Base-by-base conservation (phyloP, 495 filamentous ascomycete genomes). In the Polyplosphaeria fusca region DNA sequence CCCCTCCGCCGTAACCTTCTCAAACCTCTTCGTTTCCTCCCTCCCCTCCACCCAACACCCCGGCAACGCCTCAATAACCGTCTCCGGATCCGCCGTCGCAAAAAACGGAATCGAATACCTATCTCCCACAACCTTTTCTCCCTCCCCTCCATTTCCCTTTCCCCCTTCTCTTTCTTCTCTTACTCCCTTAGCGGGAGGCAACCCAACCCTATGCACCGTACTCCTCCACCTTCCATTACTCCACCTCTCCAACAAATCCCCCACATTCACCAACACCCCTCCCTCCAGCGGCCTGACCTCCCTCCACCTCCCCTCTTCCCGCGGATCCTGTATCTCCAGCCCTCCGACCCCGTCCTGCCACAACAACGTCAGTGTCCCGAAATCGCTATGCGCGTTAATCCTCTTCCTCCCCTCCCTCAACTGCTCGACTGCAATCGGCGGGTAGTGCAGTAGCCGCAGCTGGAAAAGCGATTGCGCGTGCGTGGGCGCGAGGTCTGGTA, bases 31-130 rank as follows among this genome's bases (percentile, higher is more conserved):
- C 19, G 68, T 68, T 18, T 55, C 47, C 7, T 12, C 18, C n/a
- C 30, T 35, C 25, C 65, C 53, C 38, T 64, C 57, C 5, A 63
- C 60, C 60, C 50, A 67, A 59, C 78, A 83, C 19, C 78, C 77
- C 0, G 79, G 73, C 49, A 85, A 69, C 46, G 77, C 79, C 60
- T 83, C 77, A 49, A 86, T 78, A 14, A 83, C 58, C 18, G 74
- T 67, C 27, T 78, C 72, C 27, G 72, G 69, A 62, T 86, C 79
- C 0, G 80, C 77, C 22, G 74, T 70, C 45, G 84, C 69, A 58
- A 85, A 86, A 67, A 80, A 86, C 2, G 82, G 81, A 58, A 85
- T 85, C 13, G 81, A 84, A 53, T 81, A 85, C 26, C 82, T 69
- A 26, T 76, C 69, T 45, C 70, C 69, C 2, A 78, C 81, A 70